Conservation (phyloP, 805 yeast species). For the Candida coquimbonensis region DNA sequence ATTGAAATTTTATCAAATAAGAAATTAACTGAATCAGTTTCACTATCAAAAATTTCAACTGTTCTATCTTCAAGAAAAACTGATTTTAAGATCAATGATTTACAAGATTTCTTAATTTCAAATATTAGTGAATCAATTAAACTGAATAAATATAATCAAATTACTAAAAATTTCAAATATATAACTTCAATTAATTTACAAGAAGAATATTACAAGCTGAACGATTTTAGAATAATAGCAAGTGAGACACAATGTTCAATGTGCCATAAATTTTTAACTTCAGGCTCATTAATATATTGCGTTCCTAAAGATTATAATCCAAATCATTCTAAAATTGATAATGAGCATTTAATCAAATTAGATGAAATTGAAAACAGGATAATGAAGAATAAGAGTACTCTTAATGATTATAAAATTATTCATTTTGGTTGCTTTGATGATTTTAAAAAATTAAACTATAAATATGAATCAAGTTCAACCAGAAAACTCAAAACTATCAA, state of each 20-base stretch:
- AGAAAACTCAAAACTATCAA: conserved; percentile 12
- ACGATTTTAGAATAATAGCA: background rate
- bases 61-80: conserved; percentile 6
- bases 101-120: conserved; percentile 10
- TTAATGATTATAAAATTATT: conserved; percentile 3
- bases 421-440: conserved; percentile 19
- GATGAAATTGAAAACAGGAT: conserved; percentile 37
- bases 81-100: conserved; percentile 13
- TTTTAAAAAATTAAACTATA: background rate
- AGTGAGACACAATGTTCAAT: conserved; percentile 37
- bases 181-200: background rate
- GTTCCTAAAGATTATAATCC: conserved; percentile 26
- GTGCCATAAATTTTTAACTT: conserved; percentile 52
- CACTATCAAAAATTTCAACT: background rate
- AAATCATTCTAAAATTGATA: too few relatives aligned
- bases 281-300: conserved; percentile 42
- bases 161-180: conserved; percentile 2
- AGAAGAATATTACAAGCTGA: background rate
- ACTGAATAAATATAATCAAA: background rate
- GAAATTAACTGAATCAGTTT: background rate
- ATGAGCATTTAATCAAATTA: conserved; percentile 26
- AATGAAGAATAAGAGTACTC: too few relatives aligned
- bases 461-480: background rate
- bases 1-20: too few relatives aligned
- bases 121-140: conserved; percentile 1